Percentiles rank a stretch among this genome's conserved stretches.
These are phyloP conservation scores for Pseudogymnoascus sp. DNA, from an alignment of 2,329 filamentous ascomycete genomes.

Conservation along the genomic window DNA sequence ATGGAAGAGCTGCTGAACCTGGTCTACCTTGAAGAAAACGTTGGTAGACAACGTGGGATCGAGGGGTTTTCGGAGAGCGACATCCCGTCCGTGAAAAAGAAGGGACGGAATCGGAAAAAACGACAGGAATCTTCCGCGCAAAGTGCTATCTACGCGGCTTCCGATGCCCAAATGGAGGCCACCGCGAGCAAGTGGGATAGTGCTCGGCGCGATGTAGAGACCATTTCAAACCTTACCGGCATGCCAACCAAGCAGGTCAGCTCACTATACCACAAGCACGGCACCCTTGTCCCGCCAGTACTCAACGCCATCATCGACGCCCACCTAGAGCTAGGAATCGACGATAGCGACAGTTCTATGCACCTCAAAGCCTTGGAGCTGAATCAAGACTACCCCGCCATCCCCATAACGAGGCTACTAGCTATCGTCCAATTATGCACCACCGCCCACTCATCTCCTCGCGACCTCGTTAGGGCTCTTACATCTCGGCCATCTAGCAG, in stretches of 20 bases:
- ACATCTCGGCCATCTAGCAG: slow-evolving; percentile 21
- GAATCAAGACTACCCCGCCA: slow-evolving; percentile 42
- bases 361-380: slow-evolving; percentile 45
- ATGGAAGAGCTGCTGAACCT: slow-evolving; percentile 77
- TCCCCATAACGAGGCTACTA: slow-evolving; percentile 39
- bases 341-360: slow-evolving; percentile 38
- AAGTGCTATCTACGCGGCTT: background rate
- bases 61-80: slow-evolving; percentile 66
- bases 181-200: slow-evolving; percentile 49
- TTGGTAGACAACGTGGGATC: slow-evolving; percentile 60
- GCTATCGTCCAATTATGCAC: slow-evolving; percentile 48
- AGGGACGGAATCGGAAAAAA: slow-evolving; percentile 24
- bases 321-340: slow-evolving; percentile 22
- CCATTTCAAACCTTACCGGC: slow-evolving; percentile 44
- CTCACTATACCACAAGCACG: slow-evolving; percentile 53
- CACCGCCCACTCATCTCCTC: slow-evolving; percentile 47
- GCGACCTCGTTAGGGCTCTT: slow-evolving; percentile 50
- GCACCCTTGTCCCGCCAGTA: slow-evolving; percentile 46
- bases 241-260: slow-evolving; percentile 41
- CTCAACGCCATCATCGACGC: slow-evolving; percentile 40
- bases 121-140: slow-evolving; percentile 14
- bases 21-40: slow-evolving; percentile 63
- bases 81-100: slow-evolving; percentile 29
- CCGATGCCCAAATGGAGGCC: background rate
- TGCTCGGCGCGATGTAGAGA: slow-evolving; percentile 49